These are phyloP conservation scores for Setomelanomma holmii DNA, from an alignment of 2,329 filamentous ascomycete species.

Conservation along the genomic window DNA sequence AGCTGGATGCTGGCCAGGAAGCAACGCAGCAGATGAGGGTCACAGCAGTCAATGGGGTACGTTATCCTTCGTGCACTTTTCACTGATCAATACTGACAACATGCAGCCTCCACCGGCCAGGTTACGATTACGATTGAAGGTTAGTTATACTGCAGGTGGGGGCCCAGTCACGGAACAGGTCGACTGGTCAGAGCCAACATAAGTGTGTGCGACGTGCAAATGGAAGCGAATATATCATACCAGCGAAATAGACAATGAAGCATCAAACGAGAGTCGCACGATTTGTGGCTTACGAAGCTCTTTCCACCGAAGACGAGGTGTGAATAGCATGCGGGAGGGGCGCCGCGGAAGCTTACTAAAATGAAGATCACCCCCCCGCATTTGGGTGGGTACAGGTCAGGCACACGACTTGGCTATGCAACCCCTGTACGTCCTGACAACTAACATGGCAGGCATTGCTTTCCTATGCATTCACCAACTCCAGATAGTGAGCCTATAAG, in stretches of 20 bases:
- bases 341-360: conserved; percentile 10
- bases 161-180: conserved; percentile 87
- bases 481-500: too few species aligned
- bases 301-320: conserved; percentile 1
- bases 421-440: background rate
- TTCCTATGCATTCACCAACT: too few species aligned
- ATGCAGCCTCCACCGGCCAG: conserved; percentile 71
- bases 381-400: background rate
- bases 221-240: background rate
- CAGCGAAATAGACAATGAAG: conserved; percentile 2
- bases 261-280: conserved; percentile 1
- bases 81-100: conserved; percentile 24
- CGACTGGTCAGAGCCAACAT: conserved; percentile 85
- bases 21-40: conserved; percentile 93
- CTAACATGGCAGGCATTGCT: background rate
- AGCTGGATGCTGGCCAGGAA: conserved; percentile 78
- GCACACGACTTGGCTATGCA: background rate
- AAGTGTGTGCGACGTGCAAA: conserved; percentile 5
- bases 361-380: conserved; percentile 13
- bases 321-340: conserved; percentile 19
- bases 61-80: conserved; percentile 50
- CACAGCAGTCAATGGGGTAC: conserved; percentile 83
- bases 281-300: background rate
- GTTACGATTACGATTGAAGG: conserved; percentile 82
- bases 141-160: conserved; percentile 76